phyloP scores from a whole-genome alignment of 2,329 filamentous ascomycete genomes.

The Emergomyces orientalis region DNA sequence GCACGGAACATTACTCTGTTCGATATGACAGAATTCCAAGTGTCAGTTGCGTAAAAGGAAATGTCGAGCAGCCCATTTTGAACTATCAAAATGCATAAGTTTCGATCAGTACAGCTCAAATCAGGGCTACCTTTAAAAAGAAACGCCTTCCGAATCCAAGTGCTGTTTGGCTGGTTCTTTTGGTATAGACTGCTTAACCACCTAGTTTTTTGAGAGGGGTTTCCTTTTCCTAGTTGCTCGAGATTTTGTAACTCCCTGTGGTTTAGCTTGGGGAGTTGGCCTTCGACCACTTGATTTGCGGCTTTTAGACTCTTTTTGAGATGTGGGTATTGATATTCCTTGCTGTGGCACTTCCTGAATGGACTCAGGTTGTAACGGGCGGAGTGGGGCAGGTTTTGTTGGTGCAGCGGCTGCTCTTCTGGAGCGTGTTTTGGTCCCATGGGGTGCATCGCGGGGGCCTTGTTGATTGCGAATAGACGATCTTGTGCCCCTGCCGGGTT shows the following conservation, averaged over 20 bases:
- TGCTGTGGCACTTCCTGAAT: neutral
- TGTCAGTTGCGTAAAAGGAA: too few relatives aligned
- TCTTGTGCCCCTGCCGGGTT: conserved; percentile 5
- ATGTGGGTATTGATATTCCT: neutral
- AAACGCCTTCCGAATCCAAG: neutral
- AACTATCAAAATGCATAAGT: neutral
- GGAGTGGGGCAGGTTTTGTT: neutral
- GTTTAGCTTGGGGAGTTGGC: neutral
- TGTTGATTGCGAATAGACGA: neutral
- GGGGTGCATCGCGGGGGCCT: neutral
- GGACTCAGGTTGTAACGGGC: neutral
- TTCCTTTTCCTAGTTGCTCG: conserved; percentile 2
- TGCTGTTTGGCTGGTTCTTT: neutral
- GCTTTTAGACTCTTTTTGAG: neutral
- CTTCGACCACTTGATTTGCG: neutral
- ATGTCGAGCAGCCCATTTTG: neutral
- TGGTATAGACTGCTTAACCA: neutral
- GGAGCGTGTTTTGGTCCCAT: neutral
- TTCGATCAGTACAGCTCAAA: neutral
- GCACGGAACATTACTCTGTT: too few relatives aligned
- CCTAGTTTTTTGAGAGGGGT: neutral
- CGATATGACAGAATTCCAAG: too few relatives aligned
- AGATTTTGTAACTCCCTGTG: conserved; percentile 7
- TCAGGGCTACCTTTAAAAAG: neutral
- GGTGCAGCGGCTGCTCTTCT: neutral